Evolutionary conservation across 2,329 filamentous ascomycete species (phyloP).

Genomic region (Coleophoma cylindrospora): DNA sequence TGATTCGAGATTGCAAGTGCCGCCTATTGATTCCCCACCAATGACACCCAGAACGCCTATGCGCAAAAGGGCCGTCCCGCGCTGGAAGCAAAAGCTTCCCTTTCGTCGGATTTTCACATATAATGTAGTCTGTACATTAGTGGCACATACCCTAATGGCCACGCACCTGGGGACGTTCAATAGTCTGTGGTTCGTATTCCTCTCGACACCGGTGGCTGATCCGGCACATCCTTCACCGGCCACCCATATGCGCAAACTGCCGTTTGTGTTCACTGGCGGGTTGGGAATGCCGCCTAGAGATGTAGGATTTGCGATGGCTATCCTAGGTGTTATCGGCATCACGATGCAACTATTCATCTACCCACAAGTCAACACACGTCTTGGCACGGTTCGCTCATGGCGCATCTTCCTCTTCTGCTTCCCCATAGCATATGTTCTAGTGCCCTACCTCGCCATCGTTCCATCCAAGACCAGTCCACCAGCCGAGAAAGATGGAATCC

Average conservation of each 20-base stretch:
- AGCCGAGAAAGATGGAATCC: constrained; percentile 5
- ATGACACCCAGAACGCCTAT: background rate
- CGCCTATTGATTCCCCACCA: constrained; percentile 7
- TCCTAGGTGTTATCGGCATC: constrained; percentile 70
- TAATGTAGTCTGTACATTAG: constrained; percentile 41
- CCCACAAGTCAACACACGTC: constrained; percentile 56
- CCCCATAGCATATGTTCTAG: constrained; percentile 61
- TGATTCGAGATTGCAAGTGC: constrained; percentile 10
- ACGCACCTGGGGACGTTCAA: constrained; percentile 62
- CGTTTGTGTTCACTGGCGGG: constrained; percentile 55
- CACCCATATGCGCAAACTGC: constrained; percentile 29
- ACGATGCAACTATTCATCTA: constrained; percentile 67
- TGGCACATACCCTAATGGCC: constrained; percentile 63
- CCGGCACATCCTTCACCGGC: constrained; percentile 47
- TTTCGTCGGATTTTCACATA: constrained; percentile 27
- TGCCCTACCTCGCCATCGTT: constrained; percentile 66
- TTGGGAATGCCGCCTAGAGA: constrained; percentile 64
- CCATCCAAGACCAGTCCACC: constrained; percentile 29
- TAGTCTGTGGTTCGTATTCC: constrained; percentile 53
- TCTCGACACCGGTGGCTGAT: constrained; percentile 50
- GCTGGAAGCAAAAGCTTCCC: constrained; percentile 17
- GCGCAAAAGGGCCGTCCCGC: constrained; percentile 8
- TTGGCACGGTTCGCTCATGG: constrained; percentile 65
- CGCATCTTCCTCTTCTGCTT: constrained; percentile 63
- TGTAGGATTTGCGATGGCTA: constrained; percentile 71